phyloP scores from a whole-genome alignment of 2,329 filamentous ascomycete genomes.

The Monosporascus sp. region DNA sequence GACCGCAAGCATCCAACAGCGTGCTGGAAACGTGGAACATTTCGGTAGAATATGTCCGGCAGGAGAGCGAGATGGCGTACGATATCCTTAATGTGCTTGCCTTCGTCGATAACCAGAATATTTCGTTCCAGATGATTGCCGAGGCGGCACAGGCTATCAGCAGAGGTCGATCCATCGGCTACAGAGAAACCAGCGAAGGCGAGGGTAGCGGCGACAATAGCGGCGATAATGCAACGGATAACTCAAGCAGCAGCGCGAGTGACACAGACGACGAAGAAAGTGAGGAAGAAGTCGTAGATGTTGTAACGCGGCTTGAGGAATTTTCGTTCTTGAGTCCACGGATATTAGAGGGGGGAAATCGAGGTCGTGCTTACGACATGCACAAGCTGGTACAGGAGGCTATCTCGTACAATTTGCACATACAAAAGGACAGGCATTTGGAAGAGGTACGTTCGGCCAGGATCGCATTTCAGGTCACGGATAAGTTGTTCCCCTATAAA shows the following conservation, averaged over 20 bases:
- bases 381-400: conserved; percentile 28
- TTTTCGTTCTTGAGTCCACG: conserved; percentile 27
- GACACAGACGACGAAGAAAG: background rate
- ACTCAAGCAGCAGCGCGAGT: background rate
- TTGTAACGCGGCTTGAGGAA: conserved; percentile 23
- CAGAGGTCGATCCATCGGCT: background rate
- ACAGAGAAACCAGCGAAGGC: background rate
- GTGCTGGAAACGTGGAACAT: conserved; percentile 29
- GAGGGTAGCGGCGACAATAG: background rate
- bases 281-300: conserved; percentile 9
- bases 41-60: conserved; percentile 26
- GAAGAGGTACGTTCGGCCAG: conserved; percentile 1
- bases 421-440: conserved; percentile 15
- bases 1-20: conserved; percentile 24
- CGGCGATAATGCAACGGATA: background rate
- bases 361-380: conserved; percentile 20
- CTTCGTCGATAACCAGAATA: conserved; percentile 28
- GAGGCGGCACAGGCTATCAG: conserved; percentile 5
- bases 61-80: conserved; percentile 22
- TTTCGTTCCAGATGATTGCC: conserved; percentile 23
- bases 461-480: conserved; percentile 16
- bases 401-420: conserved; percentile 12
- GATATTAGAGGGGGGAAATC: background rate
- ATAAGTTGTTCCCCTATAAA: conserved; percentile 13
- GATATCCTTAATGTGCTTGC: conserved; percentile 25